These are phyloP conservation scores for Ceratocystis colombiana DNA, from an alignment of 2,329 filamentous ascomycete species.

Conservation along the genomic window DNA sequence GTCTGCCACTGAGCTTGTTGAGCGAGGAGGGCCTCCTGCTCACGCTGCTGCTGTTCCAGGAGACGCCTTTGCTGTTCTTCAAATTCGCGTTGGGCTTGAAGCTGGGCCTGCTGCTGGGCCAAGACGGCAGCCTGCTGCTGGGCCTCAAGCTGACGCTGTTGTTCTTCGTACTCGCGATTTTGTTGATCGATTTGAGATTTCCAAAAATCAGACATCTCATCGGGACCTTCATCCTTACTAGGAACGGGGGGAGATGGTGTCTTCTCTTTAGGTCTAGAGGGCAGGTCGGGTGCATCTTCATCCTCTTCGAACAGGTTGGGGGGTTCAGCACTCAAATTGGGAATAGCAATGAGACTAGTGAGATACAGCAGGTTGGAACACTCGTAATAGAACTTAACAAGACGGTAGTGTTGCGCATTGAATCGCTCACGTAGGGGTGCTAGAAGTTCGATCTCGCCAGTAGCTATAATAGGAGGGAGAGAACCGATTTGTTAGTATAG, in stretches of 20 bases:
- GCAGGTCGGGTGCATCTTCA: conserved; percentile 71
- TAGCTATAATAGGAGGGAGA: conserved; percentile 43
- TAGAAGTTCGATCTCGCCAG: conserved; percentile 85
- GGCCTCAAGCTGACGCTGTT: conserved; percentile 79
- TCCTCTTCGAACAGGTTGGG: conserved; percentile 87
- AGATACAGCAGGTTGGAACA: conserved; percentile 96
- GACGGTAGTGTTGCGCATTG: conserved; percentile 88
- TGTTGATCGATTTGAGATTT: conserved; percentile 83
- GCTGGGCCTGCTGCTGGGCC: conserved; percentile 69
- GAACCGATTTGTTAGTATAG: conserved; percentile 27
- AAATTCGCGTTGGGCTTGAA: conserved; percentile 87
- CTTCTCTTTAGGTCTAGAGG: conserved; percentile 63
- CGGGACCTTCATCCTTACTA: conserved; percentile 64
- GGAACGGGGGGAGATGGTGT: conserved; percentile 59
- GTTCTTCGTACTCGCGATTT: conserved; percentile 89
- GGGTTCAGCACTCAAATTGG: conserved; percentile 87
- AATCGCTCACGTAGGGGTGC: conserved; percentile 81
- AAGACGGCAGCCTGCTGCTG: conserved; percentile 73
- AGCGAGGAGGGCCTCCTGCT: conserved; percentile 78
- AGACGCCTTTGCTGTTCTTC: conserved; percentile 86
- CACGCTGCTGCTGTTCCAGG: conserved; percentile 78
- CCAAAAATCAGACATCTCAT: conserved; percentile 97
- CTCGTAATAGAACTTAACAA: conserved; percentile 98
- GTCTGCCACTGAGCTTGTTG: conserved; percentile 92
- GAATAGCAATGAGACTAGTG: conserved; percentile 90